Conservation (phyloP, 1,139 yeast species). For the Fermentozyma sake region DNA sequence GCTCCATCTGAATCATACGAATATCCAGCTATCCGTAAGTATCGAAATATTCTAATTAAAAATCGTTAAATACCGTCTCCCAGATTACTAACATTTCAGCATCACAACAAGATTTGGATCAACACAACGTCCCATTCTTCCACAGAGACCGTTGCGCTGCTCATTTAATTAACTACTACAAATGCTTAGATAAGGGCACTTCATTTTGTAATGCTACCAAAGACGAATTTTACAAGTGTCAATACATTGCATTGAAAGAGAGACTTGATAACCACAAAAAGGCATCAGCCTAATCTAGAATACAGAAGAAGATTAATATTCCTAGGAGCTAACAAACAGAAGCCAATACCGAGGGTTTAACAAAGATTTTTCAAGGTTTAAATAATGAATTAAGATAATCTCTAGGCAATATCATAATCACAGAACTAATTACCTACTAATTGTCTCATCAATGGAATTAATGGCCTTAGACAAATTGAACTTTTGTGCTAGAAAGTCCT, state of each 20-base stretch:
- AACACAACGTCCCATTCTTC: slow-evolving; percentile 40
- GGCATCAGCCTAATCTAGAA: not conserved
- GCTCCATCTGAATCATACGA: slow-evolving; percentile 13
- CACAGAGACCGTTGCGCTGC: slow-evolving; percentile 48
- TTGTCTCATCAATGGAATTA: no score
- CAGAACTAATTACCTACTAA: no score
- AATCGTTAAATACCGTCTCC: no score
- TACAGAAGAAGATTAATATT: not conserved
- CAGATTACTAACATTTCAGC: slow-evolving; percentile 19
- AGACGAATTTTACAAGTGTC: slow-evolving; percentile 47
- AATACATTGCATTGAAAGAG: slow-evolving; percentile 40
- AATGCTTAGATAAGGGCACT: slow-evolving; percentile 45
- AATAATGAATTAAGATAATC: no score
- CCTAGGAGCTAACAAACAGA: not conserved
- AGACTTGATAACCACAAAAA: slow-evolving; percentile 30
- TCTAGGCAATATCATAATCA: no score
- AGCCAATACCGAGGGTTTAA: no score
- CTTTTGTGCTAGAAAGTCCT: no score
- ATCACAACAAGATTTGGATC: slow-evolving; percentile 41
- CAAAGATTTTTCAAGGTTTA: no score
- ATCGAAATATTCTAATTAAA: no score
- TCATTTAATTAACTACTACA: slow-evolving; percentile 41
- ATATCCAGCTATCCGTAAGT: slow-evolving; percentile 16
- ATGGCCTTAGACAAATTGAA: no score
- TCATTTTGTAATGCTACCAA: slow-evolving; percentile 39